Evolutionary conservation across 495 filamentous ascomycete genomes (phyloP), one percentile per base, ranked within the genome.

Genomic region (Terfezia boudieri): DNA sequence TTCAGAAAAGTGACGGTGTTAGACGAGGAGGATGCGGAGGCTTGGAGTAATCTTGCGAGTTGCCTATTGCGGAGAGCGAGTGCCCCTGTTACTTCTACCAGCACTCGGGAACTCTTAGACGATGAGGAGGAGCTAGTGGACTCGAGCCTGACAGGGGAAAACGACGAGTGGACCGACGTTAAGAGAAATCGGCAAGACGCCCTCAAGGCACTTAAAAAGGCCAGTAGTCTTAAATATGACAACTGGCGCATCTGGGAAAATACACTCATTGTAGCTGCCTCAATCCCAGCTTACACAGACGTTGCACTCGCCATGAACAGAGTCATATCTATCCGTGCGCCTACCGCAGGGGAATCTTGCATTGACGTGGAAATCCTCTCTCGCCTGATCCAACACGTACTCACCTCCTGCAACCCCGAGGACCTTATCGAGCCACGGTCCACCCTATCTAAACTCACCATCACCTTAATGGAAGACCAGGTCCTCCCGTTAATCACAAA

Each of bases 211-310:
- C 81, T 94, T 62, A 87, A 88, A 61, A 78, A 81, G 53, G 90
- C 87, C 37, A 84, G 85, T 2, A 70, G 74, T 12, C 75, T 90
- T 22, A 88, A 90, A 37, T 74, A 83, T 65, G 80, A 83, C 56
- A 83, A 86, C 68, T 82, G 78, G 73, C 77, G 84, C 56, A 94
- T 99, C 58, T 95, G 87, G 88, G 84, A 93, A 57, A 99, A 99
- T 62, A 76, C 94, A 12, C 74, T 96, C 50, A 85, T 82, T 2
- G 80, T 99, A 41, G 81, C 84, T 0, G 77, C 83, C 5, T 81
- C 84, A 9, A 71, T 87, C 14, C 80, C 83, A 0, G 75, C 83
- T 0, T 83, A 82, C 64, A 66, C 71, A 1, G 85, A 94, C 43
- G 71, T 93, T 17, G 66, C 94, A 14, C 68, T 79, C 11, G 86